Evolutionary conservation across 2,329 filamentous ascomycete genomes (phyloP), one percentile per base, ranked within the genome.

Genomic region (Aspergillus sp.): DNA sequence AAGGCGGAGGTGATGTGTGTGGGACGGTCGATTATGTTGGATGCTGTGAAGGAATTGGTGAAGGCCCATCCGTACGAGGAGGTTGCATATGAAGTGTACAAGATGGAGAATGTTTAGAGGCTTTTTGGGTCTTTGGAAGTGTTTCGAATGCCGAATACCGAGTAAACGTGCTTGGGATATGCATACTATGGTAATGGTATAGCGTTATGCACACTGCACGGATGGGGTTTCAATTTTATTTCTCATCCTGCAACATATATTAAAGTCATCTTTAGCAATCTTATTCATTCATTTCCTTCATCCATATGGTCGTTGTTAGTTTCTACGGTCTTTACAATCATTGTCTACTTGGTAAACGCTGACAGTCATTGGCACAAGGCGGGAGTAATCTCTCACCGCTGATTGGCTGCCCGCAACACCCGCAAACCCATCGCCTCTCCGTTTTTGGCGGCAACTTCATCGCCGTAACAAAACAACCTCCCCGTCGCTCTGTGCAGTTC

Each of bases 61-160:
- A 60, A 61, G 48, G 64, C 65, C n/a, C 71, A 73, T 63, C 71
- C 71, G 4, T 73, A 73, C 52, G 71, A 73, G 46, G 67, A 71
- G 51, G 66, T 69, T 27, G 67, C 64, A 8, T 71, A 71, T 57
- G 69, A 70, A 50, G 70, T 73, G 26, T 68, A 67, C 51, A 69
- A 63, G 50, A 59, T 71, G 57, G 71, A 73, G 53, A 57, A 69
- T 54, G 58, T 71, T 29, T 69, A 19, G 19, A 19, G 19, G 19
- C 19, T 19, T 19, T 19, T 19, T 19, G 1, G 19, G 19, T 19
- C 19, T 19, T 19, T 19, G 19, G 19, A 19, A 19, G 19, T 19
- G 19, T 19, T 19, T 19, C 19, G 19, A 19, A 19, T 19, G 19
- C 19, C 19, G 19, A 1, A 19, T 19, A 19, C 19, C 1, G 19